These are phyloP conservation scores for Botrytis porri DNA, from an alignment of 2,329 filamentous ascomycete species.

Conservation along the genomic window DNA sequence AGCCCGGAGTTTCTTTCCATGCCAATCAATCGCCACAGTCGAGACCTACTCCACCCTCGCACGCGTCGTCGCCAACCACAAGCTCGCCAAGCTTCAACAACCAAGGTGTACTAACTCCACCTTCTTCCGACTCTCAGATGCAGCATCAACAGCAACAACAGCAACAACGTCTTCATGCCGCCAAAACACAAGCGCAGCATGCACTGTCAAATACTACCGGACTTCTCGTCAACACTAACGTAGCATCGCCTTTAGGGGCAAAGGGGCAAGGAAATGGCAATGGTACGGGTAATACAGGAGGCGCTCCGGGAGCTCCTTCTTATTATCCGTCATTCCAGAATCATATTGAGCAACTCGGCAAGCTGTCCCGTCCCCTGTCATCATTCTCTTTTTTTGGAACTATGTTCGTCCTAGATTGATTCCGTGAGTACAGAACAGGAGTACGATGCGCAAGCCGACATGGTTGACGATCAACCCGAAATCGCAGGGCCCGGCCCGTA, in stretches of 20 bases:
- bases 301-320: constrained; percentile 44
- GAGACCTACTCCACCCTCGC: constrained; percentile 79
- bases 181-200: constrained; percentile 32
- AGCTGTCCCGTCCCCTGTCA: constrained; percentile 58
- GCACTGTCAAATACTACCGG: constrained; percentile 31
- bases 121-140: constrained; percentile 53
- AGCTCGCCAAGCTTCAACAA: constrained; percentile 58
- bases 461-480: constrained; percentile 79
- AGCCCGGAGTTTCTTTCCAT: constrained; percentile 47
- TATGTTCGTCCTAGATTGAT: constrained; percentile 66
- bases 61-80: constrained; percentile 64
- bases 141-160: constrained; percentile 51
- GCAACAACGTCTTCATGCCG: constrained; percentile 37
- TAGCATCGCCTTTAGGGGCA: constrained; percentile 31
- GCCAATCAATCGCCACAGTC: constrained; percentile 59
- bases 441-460: constrained; percentile 86
- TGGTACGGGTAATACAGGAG: constrained; percentile 40
- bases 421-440: constrained; percentile 81
- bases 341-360: constrained; percentile 94
- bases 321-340: constrained; percentile 71
- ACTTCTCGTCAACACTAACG: constrained; percentile 31
- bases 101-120: constrained; percentile 60
- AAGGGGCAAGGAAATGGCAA: constrained; percentile 36
- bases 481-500: constrained; percentile 62
- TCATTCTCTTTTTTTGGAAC: constrained; percentile 49